Evolutionary conservation across 108 stramenopile species (phyloP), one percentile per base, ranked within the genome.

Genomic region (Nitzschia sp.): DNA sequence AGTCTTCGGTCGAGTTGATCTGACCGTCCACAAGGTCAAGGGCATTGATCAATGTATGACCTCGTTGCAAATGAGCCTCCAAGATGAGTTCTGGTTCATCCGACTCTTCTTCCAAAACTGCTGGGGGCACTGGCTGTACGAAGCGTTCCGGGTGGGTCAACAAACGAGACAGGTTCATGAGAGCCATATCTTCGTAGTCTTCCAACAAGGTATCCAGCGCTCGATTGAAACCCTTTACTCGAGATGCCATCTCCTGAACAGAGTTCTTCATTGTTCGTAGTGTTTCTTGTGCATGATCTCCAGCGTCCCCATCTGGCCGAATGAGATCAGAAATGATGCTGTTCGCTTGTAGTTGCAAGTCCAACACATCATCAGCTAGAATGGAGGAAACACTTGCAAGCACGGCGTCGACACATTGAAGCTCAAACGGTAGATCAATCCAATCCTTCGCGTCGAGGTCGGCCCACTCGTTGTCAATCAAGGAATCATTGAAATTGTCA

Each of bases 11-110:
- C 2, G 86, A 82, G 27, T 74, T 62, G 33, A 96, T 85, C 58
- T 93, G 87, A 1, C 87, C 86, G 35, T 87, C 79, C n/a, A 96
- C 66, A 31, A 96, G 64, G 33, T 79, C 79, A 26, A 96, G 49
- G 23, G 80, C 75, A 53, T 96, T 96, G 23, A 78, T 79, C 4
- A 74, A 46, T 31, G 85, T 85, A 54, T 82, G 64, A 17, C 82
- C 83, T 24, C 82, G 87, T 76, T 96, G 92, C 36, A 92, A 53
- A 58, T 92, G 83, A 13, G 89, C 81, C 66, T 96, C 95, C 61
- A 96, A 55, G 9, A 96, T 88, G 21, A 93, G 64, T 64, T 96
- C 95, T 1, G 92, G 91, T 68, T 96, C 95, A 62, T 96, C 95
- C 23, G 87, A 85, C 76, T 93, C 92, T 70, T 93, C 92, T 47